Base-by-base conservation (phyloP, 2,329 filamentous ascomycete genomes). In the Xylaria sp. region DNA sequence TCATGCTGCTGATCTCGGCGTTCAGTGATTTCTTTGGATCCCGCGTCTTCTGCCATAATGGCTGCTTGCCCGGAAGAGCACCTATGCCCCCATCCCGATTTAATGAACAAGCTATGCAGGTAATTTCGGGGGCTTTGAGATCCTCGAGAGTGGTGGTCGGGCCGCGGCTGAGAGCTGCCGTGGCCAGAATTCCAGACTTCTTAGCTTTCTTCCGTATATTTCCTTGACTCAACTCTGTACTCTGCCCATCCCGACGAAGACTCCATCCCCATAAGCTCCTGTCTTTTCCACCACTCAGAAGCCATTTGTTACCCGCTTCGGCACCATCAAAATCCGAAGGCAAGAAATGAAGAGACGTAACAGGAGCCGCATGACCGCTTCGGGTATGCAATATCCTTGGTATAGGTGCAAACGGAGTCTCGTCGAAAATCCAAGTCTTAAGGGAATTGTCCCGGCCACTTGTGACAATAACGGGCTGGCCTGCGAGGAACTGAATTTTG, bases 211-310 rank as follows among this genome's bases (percentile, higher is more conserved):
- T 93, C 66, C 91, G 89, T 51, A 97, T 86, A 52, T 89, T 89
- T 31, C 95, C 95, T 74, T 99, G 96, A 44, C 93, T 97, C 37
- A 99, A 80, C 76, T 99, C 95, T 1, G 90, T 87, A 74, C 92
- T 97, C 77, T 99, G 96, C 1, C 93, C 93, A 74, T 99, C 95
- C 54, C 92, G 90, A 43, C 95, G 90, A 74, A 99, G 80, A 83
- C 93, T 98, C 87, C 96, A 97, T 1, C 91, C 94, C 94, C 95
- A 98, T 2, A 99, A 81, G 76, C 93, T 97, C 67, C 93, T 87
- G 72, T 99, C 96, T 70, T 88, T 86, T 61, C 93, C 93, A 68
- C 91, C 92, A 71, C 93, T 97, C 57, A 99, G 81, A 6, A 98
- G 81, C 94, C 94, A 98, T 77, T 98, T 98, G 59, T 94, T 95